Evolutionary conservation across 2,329 filamentous ascomycete species (phyloP), one percentile per base, ranked within the genome.

Genomic region (Xylaria sp.): DNA sequence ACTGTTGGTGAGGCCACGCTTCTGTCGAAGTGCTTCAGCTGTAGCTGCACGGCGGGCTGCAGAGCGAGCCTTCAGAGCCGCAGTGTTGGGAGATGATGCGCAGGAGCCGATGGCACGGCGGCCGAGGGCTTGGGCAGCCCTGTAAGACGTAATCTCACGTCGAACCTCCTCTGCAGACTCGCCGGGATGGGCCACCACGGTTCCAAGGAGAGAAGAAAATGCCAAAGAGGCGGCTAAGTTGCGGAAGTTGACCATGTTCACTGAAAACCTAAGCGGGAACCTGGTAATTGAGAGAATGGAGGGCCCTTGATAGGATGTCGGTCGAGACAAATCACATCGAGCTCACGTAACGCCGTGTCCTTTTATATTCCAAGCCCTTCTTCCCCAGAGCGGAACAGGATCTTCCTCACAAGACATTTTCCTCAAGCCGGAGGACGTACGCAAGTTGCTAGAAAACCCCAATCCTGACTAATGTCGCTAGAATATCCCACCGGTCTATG

Each of bases 31-130:
- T 51, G 74, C 73, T 41, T 81, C 75, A 10, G 80, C 80, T 18
- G 78, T 74, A 44, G 77, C 80, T 13, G 76, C 77, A 58, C 82
- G 80, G 23, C 82, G 80, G 46, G 78, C 78, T 56, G 78, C 77
- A 52, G 81, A 80, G 23, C 78, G 76, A 62, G 76, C 76, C 72
- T 82, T 79, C 23, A 82, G 78, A 51, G 80, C 81, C 39, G 79
- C 77, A 13, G 77, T 75, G 66, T 77, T 77, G 25, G 82, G 75
- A 41, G 76, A 75, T 8, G 77, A 75, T 2, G 79, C 77, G 46
- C 81, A 83, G 58, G 79, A 75, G 37, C 77, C 76, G 28, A 83
- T 76, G 25, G 80, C 80, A 54, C 81, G 78, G 63, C 80, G 80
- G 69, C 79, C 78, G 50, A 75, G 74, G 39, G 73, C 71, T 58